phyloP scores from a whole-genome alignment of 2,329 filamentous ascomycete species.

The Cryphonectria naterciae region DNA sequence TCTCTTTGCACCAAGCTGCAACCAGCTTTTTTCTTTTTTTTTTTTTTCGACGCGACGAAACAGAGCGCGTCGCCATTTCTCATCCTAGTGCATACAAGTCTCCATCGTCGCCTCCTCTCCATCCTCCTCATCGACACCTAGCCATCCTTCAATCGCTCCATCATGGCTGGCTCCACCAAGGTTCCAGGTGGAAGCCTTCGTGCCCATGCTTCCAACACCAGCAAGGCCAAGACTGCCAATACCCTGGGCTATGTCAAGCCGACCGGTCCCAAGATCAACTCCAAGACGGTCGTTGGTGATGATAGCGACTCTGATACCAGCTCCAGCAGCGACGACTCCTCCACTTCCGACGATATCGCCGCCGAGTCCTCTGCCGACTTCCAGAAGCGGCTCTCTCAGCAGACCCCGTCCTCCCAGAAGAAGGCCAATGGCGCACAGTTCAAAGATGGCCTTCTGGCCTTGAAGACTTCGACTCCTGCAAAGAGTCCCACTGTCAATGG shows the following conservation, averaged over 20 bases:
- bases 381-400: constrained; percentile 39
- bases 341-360: constrained; percentile 42
- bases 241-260: constrained; percentile 22
- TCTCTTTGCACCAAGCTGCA: neutral
- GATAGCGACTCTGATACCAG: constrained; percentile 26
- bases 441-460: constrained; percentile 10
- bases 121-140: neutral
- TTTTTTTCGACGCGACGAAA: neutral
- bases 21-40: neutral
- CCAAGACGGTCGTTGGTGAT: constrained; percentile 38
- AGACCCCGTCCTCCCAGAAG: constrained; percentile 26
- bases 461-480: constrained; percentile 16
- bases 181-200: constrained; percentile 23
- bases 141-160: neutral
- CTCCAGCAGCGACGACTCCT: constrained; percentile 36
- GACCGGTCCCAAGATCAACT: constrained; percentile 39
- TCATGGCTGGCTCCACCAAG: constrained; percentile 26
- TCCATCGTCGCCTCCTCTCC: neutral
- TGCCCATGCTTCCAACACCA: constrained; percentile 29
- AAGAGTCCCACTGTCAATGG: constrained; percentile 28
- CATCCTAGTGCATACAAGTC: neutral
- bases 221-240: constrained; percentile 14
- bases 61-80: neutral
- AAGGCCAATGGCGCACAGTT: constrained; percentile 16
- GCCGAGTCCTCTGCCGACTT: constrained; percentile 38